Percentiles rank a stretch among this genome's conserved stretches.
Evolutionary conservation across 2,329 filamentous ascomycete species (phyloP).

Genomic region (Aspergillus intermedius): DNA sequence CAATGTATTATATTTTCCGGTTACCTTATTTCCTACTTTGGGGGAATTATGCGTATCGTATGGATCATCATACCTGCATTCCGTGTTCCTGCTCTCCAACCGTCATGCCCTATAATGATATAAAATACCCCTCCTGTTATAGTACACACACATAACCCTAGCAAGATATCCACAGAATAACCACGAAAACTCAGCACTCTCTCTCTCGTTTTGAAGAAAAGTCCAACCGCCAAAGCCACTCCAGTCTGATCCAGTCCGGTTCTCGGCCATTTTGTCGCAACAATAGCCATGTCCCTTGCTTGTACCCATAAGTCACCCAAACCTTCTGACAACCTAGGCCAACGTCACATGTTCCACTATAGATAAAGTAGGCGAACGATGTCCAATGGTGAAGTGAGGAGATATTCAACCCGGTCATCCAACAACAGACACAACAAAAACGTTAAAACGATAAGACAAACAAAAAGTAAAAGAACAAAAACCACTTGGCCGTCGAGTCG

Average conservation of each 20-base stretch:
- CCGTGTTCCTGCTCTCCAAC: background rate
- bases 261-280: too few relatives aligned
- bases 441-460: background rate
- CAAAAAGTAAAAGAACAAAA: conserved; percentile 1
- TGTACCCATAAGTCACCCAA: background rate
- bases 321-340: background rate
- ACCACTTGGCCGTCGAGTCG: background rate
- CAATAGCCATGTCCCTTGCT: too few relatives aligned
- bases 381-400: background rate
- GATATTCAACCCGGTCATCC: background rate
- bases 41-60: background rate
- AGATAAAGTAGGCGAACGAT: too few relatives aligned
- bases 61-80: background rate
- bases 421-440: background rate
- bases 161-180: background rate
- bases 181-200: background rate
- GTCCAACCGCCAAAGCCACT: too few relatives aligned
- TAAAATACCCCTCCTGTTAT: background rate
- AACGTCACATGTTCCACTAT: background rate
- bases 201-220: too few relatives aligned
- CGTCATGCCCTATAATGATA: background rate
- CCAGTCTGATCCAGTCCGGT: too few relatives aligned
- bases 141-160: background rate
- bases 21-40: background rate
- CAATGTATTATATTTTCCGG: conserved; percentile 19